Base-by-base conservation (phyloP, 164 flowering plant species). In the Chimonanthus salicifolius region DNA sequence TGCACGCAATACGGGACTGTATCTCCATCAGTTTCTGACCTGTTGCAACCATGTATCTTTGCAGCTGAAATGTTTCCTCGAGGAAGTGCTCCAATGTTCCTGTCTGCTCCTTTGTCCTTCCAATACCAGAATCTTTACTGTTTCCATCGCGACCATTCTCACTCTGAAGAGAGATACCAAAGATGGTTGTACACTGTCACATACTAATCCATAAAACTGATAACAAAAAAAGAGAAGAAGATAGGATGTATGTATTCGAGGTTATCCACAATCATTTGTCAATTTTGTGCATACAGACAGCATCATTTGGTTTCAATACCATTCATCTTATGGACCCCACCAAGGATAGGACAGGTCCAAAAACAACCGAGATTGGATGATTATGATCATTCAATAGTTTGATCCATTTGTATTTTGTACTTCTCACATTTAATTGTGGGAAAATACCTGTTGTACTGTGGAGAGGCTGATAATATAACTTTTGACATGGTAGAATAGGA, bases 21-120 rank as follows among this genome's bases (percentile, higher is more conserved):
- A 90, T 79, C 80, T 94, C 97, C 82, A 80, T 78, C 81, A 89
- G 21, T 70, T 89, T 96, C 81, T 96, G 99, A 50, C 98, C 98
- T 48, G 98, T 86, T 49, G 97, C 94, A 64, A 96, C 99, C 62
- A 89, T 87, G 74, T 88, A 94, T 76, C 98, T 84, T 81, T 96
- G 99, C 62, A 93, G 83, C 78, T 93, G 98, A 83, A 96, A 90
- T 58, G 97, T 90, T 69, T 96, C 97, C 74, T 90, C 97, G 0
- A 96, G 90, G 77, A 87, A 91, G 64, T 79, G 85, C 79, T 84
- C 90, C 6, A 92, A 83, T 62, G 69, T 70, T 75, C 79, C 86
- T 1, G 84, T 87, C 48, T 86, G 87, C 16, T 80, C 89, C 75
- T 78, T 87, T 51, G 85, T 82, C 77, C 70, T 87, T 62, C 68